Percentiles rank a stretch among this genome's conserved stretches.
These are phyloP conservation scores for Picochlorum sp. DNA, from an alignment of 139 green algal genomes.

Conservation along the genomic window DNA sequence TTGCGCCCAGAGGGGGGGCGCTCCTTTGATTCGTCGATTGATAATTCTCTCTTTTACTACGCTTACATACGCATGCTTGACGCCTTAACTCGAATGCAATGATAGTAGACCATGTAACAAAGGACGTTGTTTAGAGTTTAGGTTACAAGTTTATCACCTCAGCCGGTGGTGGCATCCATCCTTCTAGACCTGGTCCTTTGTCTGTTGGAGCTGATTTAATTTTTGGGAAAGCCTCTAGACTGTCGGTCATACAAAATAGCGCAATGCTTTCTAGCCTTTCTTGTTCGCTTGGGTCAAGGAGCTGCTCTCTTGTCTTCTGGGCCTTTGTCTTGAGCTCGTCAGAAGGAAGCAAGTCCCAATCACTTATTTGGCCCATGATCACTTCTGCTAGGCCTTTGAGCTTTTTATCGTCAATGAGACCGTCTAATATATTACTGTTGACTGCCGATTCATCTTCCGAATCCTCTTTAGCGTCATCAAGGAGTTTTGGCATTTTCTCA, in stretches of 20 bases:
- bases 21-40: too few relatives aligned
- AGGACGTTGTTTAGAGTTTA: too few relatives aligned
- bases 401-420: not conserved
- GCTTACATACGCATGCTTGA: too few relatives aligned
- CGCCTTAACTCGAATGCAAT: too few relatives aligned
- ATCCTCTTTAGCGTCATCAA: not conserved
- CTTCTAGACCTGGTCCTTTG: too few relatives aligned
- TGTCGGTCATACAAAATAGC: not conserved
- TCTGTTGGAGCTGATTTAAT: too few relatives aligned
- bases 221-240: conserved; percentile 1
- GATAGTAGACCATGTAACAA: too few relatives aligned
- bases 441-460: conserved; percentile 3
- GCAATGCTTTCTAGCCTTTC: conserved; percentile 12
- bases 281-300: conserved; percentile 12
- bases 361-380: conserved; percentile 31
- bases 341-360: conserved; percentile 23
- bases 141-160: too few relatives aligned
- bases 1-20: too few relatives aligned
- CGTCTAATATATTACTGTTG: not conserved
- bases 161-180: too few relatives aligned
- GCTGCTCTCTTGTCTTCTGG: conserved; percentile 18
- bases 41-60: too few relatives aligned
- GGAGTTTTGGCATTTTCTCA: not conserved
- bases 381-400: conserved; percentile 27
- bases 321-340: conserved; percentile 7